phyloP scores from a whole-genome alignment of 2,329 filamentous ascomycete genomes.

The Botrytis hyacinthi region DNA sequence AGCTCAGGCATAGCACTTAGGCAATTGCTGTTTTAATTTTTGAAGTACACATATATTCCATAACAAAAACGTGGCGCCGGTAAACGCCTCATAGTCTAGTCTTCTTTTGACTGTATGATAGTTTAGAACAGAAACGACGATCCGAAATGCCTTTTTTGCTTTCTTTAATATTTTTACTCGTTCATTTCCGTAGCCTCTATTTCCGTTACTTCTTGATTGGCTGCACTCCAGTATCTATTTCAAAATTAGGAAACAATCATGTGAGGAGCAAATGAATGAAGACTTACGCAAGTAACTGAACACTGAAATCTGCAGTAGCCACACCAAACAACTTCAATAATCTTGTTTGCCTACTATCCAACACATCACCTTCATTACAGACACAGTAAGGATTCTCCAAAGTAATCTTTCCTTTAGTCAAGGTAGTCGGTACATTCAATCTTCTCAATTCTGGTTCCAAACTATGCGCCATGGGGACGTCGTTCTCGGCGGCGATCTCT shows the following conservation, averaged over 20 bases:
- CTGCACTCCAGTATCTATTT: slow-evolving; percentile 60
- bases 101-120: slow-evolving; percentile 38
- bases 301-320: slow-evolving; percentile 84
- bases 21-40: slow-evolving; percentile 36
- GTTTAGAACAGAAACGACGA: slow-evolving; percentile 21
- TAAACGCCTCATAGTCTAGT: slow-evolving; percentile 36
- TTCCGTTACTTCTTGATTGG: slow-evolving; percentile 59
- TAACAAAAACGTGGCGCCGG: slow-evolving; percentile 36
- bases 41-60: slow-evolving; percentile 20
- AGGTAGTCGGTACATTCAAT: slow-evolving; percentile 82
- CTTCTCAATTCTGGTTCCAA: slow-evolving; percentile 88
- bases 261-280: not conserved
- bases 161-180: slow-evolving; percentile 38
- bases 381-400: slow-evolving; percentile 56
- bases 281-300: slow-evolving; percentile 70
- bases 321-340: slow-evolving; percentile 92
- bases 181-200: slow-evolving; percentile 45
- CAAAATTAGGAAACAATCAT: slow-evolving; percentile 24
- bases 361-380: slow-evolving; percentile 77
- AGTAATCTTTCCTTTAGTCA: slow-evolving; percentile 85
- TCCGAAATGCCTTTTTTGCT: slow-evolving; percentile 21
- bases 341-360: slow-evolving; percentile 90
- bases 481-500: slow-evolving; percentile 74
- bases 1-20: slow-evolving; percentile 28
- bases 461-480: slow-evolving; percentile 82